phyloP scores from a whole-genome alignment of 108 stramenopile genomes.

The Nannochloropsis gaditana region DNA sequence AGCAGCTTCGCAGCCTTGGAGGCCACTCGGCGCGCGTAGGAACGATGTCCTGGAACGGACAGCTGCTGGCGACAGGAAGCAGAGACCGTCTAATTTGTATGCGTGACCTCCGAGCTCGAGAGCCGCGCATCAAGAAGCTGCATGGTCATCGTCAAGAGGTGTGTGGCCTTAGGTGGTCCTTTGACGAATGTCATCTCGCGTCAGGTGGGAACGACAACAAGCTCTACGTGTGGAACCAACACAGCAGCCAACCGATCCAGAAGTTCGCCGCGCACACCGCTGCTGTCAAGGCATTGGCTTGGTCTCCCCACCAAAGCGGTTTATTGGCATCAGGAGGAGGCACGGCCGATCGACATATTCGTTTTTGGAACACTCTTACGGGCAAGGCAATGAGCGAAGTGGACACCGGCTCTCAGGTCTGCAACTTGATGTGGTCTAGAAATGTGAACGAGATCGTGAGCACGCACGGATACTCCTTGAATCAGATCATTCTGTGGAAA shows the following conservation, averaged over 20 bases:
- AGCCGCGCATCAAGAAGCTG: slow-evolving; percentile 60
- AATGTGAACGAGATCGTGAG: slow-evolving; percentile 95
- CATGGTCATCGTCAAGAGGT: slow-evolving; percentile 90
- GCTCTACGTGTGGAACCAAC: slow-evolving; percentile 71
- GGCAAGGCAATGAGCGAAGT: slow-evolving; percentile 72
- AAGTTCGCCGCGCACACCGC: slow-evolving; percentile 82
- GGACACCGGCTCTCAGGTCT: slow-evolving; percentile 96
- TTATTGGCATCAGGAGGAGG: slow-evolving; percentile 94
- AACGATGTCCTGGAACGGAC: slow-evolving; percentile 76
- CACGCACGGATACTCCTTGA: slow-evolving; percentile 96
- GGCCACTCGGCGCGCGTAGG: slow-evolving; percentile 87
- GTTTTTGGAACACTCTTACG: slow-evolving; percentile 93
- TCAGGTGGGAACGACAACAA: slow-evolving; percentile 98
- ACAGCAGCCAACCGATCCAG: slow-evolving; percentile 38
- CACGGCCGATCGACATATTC: slow-evolving; percentile 93
- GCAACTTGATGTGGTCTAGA: slow-evolving; percentile 91
- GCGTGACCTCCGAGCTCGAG: slow-evolving; percentile 69
- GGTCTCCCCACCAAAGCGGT: slow-evolving; percentile 95
- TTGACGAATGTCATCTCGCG: slow-evolving; percentile 66
- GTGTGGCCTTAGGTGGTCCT: slow-evolving; percentile 93
- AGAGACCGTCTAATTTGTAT: slow-evolving; percentile 81
- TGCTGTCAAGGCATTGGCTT: slow-evolving; percentile 98
- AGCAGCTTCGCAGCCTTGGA: slow-evolving; percentile 62
- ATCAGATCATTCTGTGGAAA: slow-evolving; percentile 64
- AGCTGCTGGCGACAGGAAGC: slow-evolving; percentile 79